Conservation (phyloP, 768 basidiomycete species). For the Serpula lacrymans region DNA sequence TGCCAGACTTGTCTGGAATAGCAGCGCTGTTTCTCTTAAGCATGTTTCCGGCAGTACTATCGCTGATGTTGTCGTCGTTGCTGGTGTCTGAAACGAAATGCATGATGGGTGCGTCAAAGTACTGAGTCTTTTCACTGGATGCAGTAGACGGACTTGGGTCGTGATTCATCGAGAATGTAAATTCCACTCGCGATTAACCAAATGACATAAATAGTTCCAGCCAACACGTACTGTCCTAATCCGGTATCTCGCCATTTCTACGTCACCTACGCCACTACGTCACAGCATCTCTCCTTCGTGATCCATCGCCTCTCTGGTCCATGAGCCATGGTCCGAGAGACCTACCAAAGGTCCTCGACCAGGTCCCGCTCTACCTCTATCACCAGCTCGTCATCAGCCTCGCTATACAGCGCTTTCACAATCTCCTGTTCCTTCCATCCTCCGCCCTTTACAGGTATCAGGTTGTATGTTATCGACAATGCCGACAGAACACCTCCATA, state of each 20-base stretch:
- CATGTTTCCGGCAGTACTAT: background rate
- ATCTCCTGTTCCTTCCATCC: constrained; percentile 35
- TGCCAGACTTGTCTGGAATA: background rate
- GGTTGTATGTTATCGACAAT: constrained; percentile 79
- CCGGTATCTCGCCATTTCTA: background rate
- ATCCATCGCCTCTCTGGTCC: too few species aligned
- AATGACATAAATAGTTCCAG: constrained; percentile 20
- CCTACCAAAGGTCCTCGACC: constrained; percentile 12
- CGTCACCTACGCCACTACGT: constrained; percentile 19
- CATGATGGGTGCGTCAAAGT: constrained; percentile 45
- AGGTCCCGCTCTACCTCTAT: constrained; percentile 22
- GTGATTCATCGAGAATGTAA: too few species aligned
- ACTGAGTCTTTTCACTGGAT: constrained; percentile 34
- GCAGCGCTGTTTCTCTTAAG: background rate
- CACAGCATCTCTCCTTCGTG: background rate
- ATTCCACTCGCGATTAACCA: too few species aligned
- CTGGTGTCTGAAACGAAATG: constrained; percentile 10
- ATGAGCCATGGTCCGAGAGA: background rate
- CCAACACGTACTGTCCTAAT: background rate
- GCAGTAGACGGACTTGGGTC: constrained; percentile 13
- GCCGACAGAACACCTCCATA: constrained; percentile 94
- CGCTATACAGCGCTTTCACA: constrained; percentile 32
- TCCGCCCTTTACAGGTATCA: constrained; percentile 52
- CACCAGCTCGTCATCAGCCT: constrained; percentile 28
- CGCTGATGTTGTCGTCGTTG: background rate